Conservation (phyloP, 1,139 yeast genomes). For the Candida sanyaensis region DNA sequence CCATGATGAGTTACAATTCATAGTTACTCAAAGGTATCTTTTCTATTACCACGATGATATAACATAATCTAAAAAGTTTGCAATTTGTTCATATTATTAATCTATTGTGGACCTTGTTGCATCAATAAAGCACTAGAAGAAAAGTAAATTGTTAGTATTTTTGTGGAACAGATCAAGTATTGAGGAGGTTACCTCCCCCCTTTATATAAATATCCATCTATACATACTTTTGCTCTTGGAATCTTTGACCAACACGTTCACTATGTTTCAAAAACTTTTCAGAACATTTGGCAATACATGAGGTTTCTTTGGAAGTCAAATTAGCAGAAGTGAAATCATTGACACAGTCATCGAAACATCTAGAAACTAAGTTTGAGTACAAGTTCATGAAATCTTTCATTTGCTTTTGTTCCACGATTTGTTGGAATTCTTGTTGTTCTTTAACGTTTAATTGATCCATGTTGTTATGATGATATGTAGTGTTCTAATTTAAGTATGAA, state of each 20-base stretch:
- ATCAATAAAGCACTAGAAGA: conserved; percentile 43
- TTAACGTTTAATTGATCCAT: conserved; percentile 86
- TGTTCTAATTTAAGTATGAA: not conserved
- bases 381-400: conserved; percentile 98
- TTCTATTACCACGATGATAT: too few relatives aligned
- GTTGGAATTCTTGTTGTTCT: conserved; percentile 96
- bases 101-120: conserved; percentile 34
- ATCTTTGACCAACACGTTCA: conserved; percentile 97
- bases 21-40: too few relatives aligned
- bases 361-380: conserved; percentile 91
- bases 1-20: too few relatives aligned
- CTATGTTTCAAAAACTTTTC: conserved; percentile 98
- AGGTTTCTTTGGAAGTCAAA: conserved; percentile 79
- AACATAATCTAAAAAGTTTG: too few relatives aligned
- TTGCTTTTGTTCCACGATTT: conserved; percentile 94
- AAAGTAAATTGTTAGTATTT: conserved; percentile 24
- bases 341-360: conserved; percentile 97
- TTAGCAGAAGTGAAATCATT: conserved; percentile 94
- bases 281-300: conserved; percentile 88
- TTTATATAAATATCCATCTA: not conserved
- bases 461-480: conserved; percentile 2
- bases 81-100: not conserved
- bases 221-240: conserved; percentile 88
- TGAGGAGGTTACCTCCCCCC: not conserved
- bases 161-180: not conserved